Evolutionary conservation across 495 filamentous ascomycete genomes (phyloP), one percentile per base, ranked within the genome.

Genomic region (Apodospora peruviana): DNA sequence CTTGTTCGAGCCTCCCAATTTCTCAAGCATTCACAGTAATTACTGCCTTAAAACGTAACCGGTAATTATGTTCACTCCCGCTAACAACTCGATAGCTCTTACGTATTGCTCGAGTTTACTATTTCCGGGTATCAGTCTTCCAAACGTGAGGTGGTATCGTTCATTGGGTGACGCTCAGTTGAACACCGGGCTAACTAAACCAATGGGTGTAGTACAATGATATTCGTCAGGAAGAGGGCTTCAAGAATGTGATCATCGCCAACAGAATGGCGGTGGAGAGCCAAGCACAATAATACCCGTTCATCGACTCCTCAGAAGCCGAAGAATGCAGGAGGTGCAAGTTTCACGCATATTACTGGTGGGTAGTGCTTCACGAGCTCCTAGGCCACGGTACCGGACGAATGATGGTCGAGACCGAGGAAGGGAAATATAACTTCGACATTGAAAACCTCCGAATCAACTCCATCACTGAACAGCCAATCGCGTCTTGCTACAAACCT

Each of bases 181-280:
- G n/a, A n/a, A n/a, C n/a, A n/a, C n/a, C n/a, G n/a, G n/a, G n/a
- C n/a, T n/a, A n/a, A n/a, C n/a, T n/a, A n/a, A n/a, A n/a, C n/a
- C n/a, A n/a, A n/a, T n/a, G n/a, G n/a, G n/a, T n/a, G n/a, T n/a
- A n/a, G n/a, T 76, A 70, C 53, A 70, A 76, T 41, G 68, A 76
- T 45, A 77, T 76, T 39, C 67, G 71, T 2, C 62, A 75, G 47
- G 58, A 66, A 14, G 51, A 51, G 19, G 72, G 72, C 23, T 76
- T 70, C 56, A 76, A 77, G 48, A 77, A 76, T 48, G 62, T 77
- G 40, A 71, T 74, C 21, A 67, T 75, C 36, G 57, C 68, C 9
- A 76, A 74, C 34, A 69, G 23, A n/a, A n/a, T n/a, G n/a, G n/a
- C n/a, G n/a, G n/a, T n/a, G n/a, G n/a, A n/a, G n/a, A n/a, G n/a